Base-by-base conservation (phyloP, 305 asterid genomes). In the Solanum aculeatissimum region DNA sequence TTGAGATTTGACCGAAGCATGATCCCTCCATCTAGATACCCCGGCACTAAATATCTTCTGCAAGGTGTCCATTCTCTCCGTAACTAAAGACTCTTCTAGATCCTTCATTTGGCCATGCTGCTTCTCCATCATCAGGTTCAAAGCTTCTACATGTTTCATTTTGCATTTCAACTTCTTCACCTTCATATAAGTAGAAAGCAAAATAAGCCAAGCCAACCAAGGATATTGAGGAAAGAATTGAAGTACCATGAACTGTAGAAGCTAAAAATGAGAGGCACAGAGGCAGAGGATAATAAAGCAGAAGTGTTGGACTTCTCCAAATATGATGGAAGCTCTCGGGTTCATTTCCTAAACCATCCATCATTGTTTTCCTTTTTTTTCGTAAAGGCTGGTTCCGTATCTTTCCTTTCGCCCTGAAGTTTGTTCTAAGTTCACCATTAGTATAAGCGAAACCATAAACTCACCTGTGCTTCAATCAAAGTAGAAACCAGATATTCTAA, bases 391-490 rank as follows among this genome's bases (percentile, higher is more conserved):
- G 13, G n/a, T 71, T 21, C 32, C 13, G 13, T n/a, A 23, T 74
- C 32, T 23, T 25, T 45, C 38, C 38, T 25, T 74, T 45, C 3
- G 2, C 23, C 60, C 15, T 15, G 58, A 77, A 77, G 35, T 40
- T 77, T 16, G 82, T 77, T 51, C 63, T 16, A 42, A 16, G 32
- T 43, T 72, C 57, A 72, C 38, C 80, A 23, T 23, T n/a, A 23
- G 12, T 12, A 38, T 11, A 58, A 60, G 58, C 2, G 0, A 27
- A 23, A 49, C 66, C 66, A 66, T 55, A 29, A 40, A 58, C 81
- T 71, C 25, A 94, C 99, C 98, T 96, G 99, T 47, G 92, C 81
- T 79, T 95, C 98, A 42, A 96, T 88, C 87, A 95, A 82, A 53
- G 83, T 87, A 83, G 99, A 91, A 87, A 96, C 83, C 86, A 92